Conservation (phyloP, 176 grass and related monocot species). For the Bothriochloa decipiens region DNA sequence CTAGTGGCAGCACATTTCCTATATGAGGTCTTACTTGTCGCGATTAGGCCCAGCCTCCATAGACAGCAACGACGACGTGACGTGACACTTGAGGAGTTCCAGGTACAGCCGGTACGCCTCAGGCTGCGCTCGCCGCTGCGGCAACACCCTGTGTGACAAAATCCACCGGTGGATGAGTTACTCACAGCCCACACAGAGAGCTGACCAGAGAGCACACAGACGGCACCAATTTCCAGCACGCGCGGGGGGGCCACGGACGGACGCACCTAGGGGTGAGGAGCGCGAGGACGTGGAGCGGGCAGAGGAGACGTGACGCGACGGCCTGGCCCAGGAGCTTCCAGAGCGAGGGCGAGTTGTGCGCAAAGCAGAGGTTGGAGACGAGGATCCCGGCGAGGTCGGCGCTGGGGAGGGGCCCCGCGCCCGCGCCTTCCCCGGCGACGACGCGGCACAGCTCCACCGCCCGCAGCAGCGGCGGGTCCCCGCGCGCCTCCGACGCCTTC, state of each 20-base stretch:
- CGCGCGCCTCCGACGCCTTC: constrained; percentile 82
- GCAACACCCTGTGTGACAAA: constrained; percentile 70
- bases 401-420: constrained; percentile 47
- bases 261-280: constrained; percentile 78
- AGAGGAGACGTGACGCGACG: constrained; percentile 66
- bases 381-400: constrained; percentile 76
- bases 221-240: not conserved
- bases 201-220: not conserved
- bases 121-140: constrained; percentile 73
- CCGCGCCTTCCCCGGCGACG: constrained; percentile 54
- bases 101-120: constrained; percentile 89
- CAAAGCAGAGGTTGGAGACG: constrained; percentile 94
- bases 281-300: constrained; percentile 81
- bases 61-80: constrained; percentile 44
- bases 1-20: not conserved
- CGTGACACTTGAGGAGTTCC: constrained; percentile 67
- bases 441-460: constrained; percentile 69
- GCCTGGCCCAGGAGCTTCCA: constrained; percentile 98
- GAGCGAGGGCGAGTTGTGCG: constrained; percentile 78
- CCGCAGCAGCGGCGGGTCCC: constrained; percentile 70
- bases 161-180: not conserved
- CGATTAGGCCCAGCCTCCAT: constrained; percentile 51
- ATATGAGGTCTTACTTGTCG: constrained; percentile 63
- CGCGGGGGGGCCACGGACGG: not conserved
- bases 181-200: not conserved